These are phyloP conservation scores for Candida boidinii DNA, from an alignment of 805 yeast species.

Conservation along the genomic window DNA sequence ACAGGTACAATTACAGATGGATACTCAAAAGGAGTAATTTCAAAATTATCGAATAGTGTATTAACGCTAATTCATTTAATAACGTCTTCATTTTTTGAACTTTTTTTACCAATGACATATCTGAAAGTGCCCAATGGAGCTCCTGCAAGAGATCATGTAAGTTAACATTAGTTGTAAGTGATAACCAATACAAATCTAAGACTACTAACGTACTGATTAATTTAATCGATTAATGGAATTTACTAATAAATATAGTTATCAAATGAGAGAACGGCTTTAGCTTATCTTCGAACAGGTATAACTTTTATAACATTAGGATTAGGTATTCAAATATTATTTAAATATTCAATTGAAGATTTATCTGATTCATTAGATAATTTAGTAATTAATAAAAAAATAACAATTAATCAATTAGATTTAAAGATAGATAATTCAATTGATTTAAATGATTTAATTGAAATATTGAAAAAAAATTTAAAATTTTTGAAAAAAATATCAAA, in stretches of 20 bases:
- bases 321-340: constrained; percentile 43
- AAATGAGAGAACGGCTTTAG: constrained; percentile 52
- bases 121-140: constrained; percentile 21
- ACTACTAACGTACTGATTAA: not conserved
- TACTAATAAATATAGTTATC: constrained; percentile 29
- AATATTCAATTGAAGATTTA: constrained; percentile 21
- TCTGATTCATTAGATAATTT: too few relatives aligned
- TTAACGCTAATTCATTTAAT: too few relatives aligned
- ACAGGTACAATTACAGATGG: too few relatives aligned
- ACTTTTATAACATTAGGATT: constrained; percentile 45
- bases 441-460: constrained; percentile 1
- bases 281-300: constrained; percentile 50
- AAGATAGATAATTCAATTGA: too few relatives aligned
- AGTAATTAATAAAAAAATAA: too few relatives aligned
- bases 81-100: too few relatives aligned
- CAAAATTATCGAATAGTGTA: too few relatives aligned
- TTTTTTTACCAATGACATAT: too few relatives aligned
- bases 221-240: not conserved
- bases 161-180: not conserved
- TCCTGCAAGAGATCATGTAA: constrained; percentile 43
- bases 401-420: too few relatives aligned
- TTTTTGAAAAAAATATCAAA: constrained; percentile 10
- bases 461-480: constrained; percentile 5
- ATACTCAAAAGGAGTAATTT: too few relatives aligned
- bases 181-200: not conserved